These are phyloP conservation scores for Miscanthus sacchariflorus DNA, from an alignment of 202 grass and related monocot species.

Conservation along the genomic window DNA sequence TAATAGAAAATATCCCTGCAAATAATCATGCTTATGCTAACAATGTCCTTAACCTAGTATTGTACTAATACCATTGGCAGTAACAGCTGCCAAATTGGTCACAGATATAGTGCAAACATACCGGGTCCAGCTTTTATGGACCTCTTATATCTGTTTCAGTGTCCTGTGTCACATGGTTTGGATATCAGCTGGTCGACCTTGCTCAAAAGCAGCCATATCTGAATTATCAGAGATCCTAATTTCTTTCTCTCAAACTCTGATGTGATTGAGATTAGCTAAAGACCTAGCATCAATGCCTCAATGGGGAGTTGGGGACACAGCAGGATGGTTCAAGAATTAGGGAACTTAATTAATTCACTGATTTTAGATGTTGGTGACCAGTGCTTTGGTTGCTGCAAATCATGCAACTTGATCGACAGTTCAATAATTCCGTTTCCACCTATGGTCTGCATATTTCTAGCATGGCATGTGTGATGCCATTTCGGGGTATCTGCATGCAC, in stretches of 20 bases:
- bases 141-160: not conserved
- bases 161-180: not conserved
- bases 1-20: too few species aligned
- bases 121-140: conserved; percentile 23
- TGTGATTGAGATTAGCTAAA: not conserved
- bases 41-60: too few species aligned
- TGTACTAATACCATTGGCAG: too few species aligned
- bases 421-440: not conserved
- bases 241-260: not conserved
- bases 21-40: too few species aligned
- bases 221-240: not conserved
- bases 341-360: not conserved
- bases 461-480: conserved; percentile 23
- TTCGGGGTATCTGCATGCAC: not conserved
- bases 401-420: not conserved
- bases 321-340: not conserved
- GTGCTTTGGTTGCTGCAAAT: conserved; percentile 27
- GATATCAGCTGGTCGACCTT: not conserved
- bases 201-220: not conserved
- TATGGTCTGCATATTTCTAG: conserved; percentile 11
- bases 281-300: not conserved
- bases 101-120: conserved; percentile 4
- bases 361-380: not conserved
- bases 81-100: conserved; percentile 18
- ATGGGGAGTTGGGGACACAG: not conserved